Evolutionary conservation across 2,329 filamentous ascomycete species (phyloP), one percentile per base, ranked within the genome.

Genomic region (Podosphaera xanthii): DNA sequence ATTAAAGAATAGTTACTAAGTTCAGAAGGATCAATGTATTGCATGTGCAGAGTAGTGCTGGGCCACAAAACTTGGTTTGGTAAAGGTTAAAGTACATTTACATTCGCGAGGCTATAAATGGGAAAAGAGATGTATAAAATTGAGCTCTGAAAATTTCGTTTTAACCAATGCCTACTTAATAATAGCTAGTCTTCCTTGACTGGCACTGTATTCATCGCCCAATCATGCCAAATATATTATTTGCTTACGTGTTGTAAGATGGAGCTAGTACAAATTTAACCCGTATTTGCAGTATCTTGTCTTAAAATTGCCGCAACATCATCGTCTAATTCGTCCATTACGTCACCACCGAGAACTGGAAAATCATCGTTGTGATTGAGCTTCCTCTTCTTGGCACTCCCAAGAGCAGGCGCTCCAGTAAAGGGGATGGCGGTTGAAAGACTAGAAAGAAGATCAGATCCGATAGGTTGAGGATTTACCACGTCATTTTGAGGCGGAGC

Each of bases 11-110:
- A 30, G 38, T 56, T 59, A 36, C 50, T 59, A 31, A 58, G 36
- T 35, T 49, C 6, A 9, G 57, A 60, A 74, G 73, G 69, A 59
- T 69, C 71, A 63, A 74, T 87, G 73, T 91, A 86, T 76, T 84
- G 83, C 75, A 82, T 85, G 75, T 74, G 77, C 71, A 84, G 86
- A 70, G 81, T 86, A 75, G 74, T 86, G 64, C 70, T 82, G 63
- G 86, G 86, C 68, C 80, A 90, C 77, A 90, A 88, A 79, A 87
- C 82, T 62, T 89, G 82, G 82, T 86, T 81, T 67, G 73, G 65
- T 57, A 40, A 12, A 34, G 8, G n/a, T 34, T 48, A 8, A 46
- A 8, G 35, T 12, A 14, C 36, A 0, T 34, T 33, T 22, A 12
- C 8, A 22, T 22, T 22, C 22, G 22, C 22, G 22, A 31, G 48